A percentile compares a stretch with the other conserved stretches of the same genome.
Evolutionary conservation across 352 stramenopile genomes (phyloP).

Genomic region (Globisporangium barbulae): DNA sequence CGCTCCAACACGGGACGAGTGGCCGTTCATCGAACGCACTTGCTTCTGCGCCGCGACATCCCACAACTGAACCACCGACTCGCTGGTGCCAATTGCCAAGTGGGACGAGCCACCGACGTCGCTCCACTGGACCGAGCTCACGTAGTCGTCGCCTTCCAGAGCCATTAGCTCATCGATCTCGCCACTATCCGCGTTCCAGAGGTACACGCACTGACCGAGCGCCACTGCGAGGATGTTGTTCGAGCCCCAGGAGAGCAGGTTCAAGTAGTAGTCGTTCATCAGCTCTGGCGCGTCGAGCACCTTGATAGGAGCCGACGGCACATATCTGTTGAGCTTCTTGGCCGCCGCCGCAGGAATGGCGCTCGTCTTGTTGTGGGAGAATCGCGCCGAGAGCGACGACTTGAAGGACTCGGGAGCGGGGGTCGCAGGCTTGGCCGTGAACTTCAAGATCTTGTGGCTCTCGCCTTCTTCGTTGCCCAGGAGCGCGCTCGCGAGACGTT

Average conservation of each 20-base stretch:
- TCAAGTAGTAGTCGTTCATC: slow-evolving; percentile 99
- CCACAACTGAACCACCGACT: slow-evolving; percentile 96
- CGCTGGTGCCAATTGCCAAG: slow-evolving; percentile 95
- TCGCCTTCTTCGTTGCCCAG: slow-evolving; percentile 70
- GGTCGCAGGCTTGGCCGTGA: slow-evolving; percentile 95
- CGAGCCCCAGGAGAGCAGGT: slow-evolving; percentile 96
- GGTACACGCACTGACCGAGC: slow-evolving; percentile 96
- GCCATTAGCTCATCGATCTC: slow-evolving; percentile 95
- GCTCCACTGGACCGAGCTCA: slow-evolving; percentile 97
- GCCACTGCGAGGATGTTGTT: slow-evolving; percentile 97
- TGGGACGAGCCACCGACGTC: slow-evolving; percentile 76
- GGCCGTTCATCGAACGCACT: slow-evolving; percentile 91
- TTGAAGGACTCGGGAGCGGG: slow-evolving; percentile 93
- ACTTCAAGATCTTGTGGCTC: slow-evolving; percentile 96
- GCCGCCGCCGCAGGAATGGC: slow-evolving; percentile 56
- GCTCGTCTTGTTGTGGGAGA: slow-evolving; percentile 95
- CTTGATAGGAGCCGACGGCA: slow-evolving; percentile 95
- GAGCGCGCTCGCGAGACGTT: slow-evolving; percentile 73
- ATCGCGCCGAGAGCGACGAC: slow-evolving; percentile 90
- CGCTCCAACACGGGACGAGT: slow-evolving; percentile 92
- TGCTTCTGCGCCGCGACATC: slow-evolving; percentile 92
- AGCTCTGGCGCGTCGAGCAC: slow-evolving; percentile 97
- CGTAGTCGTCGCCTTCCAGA: slow-evolving; percentile 90
- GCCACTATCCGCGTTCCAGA: slow-evolving; percentile 97
- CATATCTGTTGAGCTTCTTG: slow-evolving; percentile 92